Evolutionary conservation across 2,329 filamentous ascomycete species (phyloP).

Genomic region (Alternaria gansuensis): DNA sequence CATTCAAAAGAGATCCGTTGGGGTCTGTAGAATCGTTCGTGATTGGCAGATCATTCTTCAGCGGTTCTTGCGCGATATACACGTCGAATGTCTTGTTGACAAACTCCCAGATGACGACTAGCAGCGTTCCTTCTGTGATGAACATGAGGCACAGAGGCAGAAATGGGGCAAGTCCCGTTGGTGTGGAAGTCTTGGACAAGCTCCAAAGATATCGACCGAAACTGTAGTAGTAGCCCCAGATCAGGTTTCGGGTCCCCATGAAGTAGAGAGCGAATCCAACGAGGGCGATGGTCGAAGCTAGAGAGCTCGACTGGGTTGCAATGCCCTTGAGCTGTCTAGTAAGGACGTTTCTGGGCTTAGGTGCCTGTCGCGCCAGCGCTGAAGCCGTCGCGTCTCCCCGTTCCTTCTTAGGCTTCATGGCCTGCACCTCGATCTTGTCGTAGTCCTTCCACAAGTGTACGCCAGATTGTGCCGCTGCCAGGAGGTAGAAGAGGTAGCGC

Average conservation of each 20-base stretch:
- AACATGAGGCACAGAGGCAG: constrained; percentile 64
- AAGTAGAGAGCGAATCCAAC: constrained; percentile 41
- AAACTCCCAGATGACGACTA: constrained; percentile 78
- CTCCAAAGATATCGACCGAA: constrained; percentile 78
- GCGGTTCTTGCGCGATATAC: constrained; percentile 80
- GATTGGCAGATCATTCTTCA: constrained; percentile 85
- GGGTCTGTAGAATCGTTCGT: constrained; percentile 88
- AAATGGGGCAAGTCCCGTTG: constrained; percentile 67
- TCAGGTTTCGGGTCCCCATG: constrained; percentile 36
- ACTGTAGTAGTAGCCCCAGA: constrained; percentile 66
- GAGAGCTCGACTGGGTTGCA: constrained; percentile 25
- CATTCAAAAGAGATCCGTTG: constrained; percentile 86
- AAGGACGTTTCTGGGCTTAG: constrained; percentile 36
- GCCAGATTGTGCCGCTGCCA: constrained; percentile 74
- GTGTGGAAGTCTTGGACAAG: constrained; percentile 71
- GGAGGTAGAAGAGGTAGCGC: constrained; percentile 71
- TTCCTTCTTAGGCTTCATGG: constrained; percentile 38
- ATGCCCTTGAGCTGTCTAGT: constrained; percentile 29
- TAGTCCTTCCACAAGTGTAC: constrained; percentile 77
- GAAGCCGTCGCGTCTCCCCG: constrained; percentile 22
- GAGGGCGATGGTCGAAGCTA: constrained; percentile 61
- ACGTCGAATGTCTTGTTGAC: constrained; percentile 79
- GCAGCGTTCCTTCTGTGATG: constrained; percentile 66
- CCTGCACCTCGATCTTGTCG: constrained; percentile 69
- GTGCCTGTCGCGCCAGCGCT: constrained; percentile 15